Conservation (phyloP, 148 eudicot genomes). For the Polygonum maritimum region DNA sequence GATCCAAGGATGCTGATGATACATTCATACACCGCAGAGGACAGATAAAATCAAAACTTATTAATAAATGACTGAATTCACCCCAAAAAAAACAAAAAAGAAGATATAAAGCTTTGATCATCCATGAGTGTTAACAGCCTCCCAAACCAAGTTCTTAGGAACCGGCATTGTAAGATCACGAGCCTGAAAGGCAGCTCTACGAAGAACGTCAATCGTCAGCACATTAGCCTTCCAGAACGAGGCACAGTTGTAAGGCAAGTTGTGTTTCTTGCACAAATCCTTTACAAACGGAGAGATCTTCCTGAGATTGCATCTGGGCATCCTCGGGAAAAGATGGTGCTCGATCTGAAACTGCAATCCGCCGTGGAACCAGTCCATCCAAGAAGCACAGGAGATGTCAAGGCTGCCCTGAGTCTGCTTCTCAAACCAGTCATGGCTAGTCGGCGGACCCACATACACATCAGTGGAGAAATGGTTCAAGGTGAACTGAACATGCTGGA, state of each 20-base stretch:
- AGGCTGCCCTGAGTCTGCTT: slow-evolving; percentile 80
- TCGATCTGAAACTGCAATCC: slow-evolving; percentile 93
- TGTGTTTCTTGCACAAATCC: slow-evolving; percentile 82
- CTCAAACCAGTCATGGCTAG: slow-evolving; percentile 83
- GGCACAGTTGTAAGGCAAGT: slow-evolving; percentile 67
- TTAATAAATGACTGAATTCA: neutral
- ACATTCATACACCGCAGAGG: neutral
- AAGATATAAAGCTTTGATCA: slow-evolving; percentile 11
- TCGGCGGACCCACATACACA: slow-evolving; percentile 70
- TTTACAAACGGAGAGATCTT: slow-evolving; percentile 57
- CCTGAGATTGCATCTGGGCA: slow-evolving; percentile 76
- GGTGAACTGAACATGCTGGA: slow-evolving; percentile 75
- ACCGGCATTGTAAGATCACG: slow-evolving; percentile 30
- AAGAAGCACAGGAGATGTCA: slow-evolving; percentile 47
- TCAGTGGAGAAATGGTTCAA: slow-evolving; percentile 80
- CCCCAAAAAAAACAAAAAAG: neutral
- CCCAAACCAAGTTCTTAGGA: slow-evolving; percentile 59
- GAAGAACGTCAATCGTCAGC: slow-evolving; percentile 48
- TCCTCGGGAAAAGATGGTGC: slow-evolving; percentile 83
- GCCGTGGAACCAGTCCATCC: slow-evolving; percentile 90
- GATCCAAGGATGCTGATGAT: no score
- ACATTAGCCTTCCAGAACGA: slow-evolving; percentile 71
- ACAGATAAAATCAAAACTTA: neutral
- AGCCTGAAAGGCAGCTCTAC: slow-evolving; percentile 72
- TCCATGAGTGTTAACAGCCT: slow-evolving; percentile 85